Evolutionary conservation across 306 rosid genomes (phyloP), one percentile per base, ranked within the genome.

Genomic region (Vicia villosa): DNA sequence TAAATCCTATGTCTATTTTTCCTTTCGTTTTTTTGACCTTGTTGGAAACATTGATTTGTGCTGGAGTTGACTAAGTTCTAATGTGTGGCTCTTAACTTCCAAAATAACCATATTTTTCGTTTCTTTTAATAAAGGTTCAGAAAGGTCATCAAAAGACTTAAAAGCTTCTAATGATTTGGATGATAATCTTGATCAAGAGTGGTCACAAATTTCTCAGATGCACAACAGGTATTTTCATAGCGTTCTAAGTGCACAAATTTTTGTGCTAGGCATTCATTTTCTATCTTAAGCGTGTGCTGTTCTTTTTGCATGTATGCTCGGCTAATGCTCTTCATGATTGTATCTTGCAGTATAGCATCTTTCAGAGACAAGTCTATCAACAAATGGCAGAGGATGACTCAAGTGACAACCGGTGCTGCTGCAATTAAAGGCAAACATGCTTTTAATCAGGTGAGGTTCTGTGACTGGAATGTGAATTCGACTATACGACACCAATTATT

Each of bases 371-470:
- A 88, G 72, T 87, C 96, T 47, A 80, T 88, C 69, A 86, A 94
- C 79, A 90, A 88, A 79, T 90, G 95, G 97, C 97, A 90, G 80
- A 89, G 92, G 81, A 88, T 81, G 87, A 87, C 96, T n/a, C 87
- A 86, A 75, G 90, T 88, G 80, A 83, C 91, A 67, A 86, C 97
- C 5, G 98, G 96, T 66, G 94, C 89, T 63, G 89, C 98, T 77
- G 93, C 97, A 66, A 82, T 90, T 49, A 90, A 86, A 82, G 84
- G 92, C 4, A 85, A 87, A 72, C 91, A 90, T 34, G 94, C 97
- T 37, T 94, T 94, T 71, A 90, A 94, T 85, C 97, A 90, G 96
- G 97, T 90, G 32, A 59, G 82, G 32, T 45, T 65, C 72, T 60
- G 34, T 70, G 60, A 70, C 67, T 79, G 67, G 57, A 41, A 54